These are phyloP conservation scores for Aureobasidium musti DNA, from an alignment of 2,329 filamentous ascomycete species.

Conservation along the genomic window DNA sequence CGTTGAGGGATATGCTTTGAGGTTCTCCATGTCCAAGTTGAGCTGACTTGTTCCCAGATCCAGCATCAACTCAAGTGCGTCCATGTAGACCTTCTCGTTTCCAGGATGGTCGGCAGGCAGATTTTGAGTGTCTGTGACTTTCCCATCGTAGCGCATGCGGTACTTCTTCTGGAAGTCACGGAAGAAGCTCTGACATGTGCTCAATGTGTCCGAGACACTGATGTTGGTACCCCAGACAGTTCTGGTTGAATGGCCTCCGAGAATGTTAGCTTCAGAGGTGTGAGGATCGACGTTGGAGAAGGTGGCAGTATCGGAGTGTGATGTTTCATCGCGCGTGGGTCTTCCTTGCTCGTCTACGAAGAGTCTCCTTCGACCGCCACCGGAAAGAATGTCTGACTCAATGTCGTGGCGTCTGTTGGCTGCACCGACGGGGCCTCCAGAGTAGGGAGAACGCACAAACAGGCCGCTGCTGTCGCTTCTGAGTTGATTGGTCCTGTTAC, in stretches of 20 bases:
- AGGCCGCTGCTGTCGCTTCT: slow-evolving; percentile 83
- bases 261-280: slow-evolving; percentile 85
- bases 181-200: slow-evolving; percentile 87
- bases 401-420: slow-evolving; percentile 80
- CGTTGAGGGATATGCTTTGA: slow-evolving; percentile 90
- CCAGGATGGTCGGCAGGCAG: slow-evolving; percentile 66
- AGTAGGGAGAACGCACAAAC: slow-evolving; percentile 69
- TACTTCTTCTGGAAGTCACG: slow-evolving; percentile 92
- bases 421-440: slow-evolving; percentile 55
- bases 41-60: slow-evolving; percentile 79
- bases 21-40: slow-evolving; percentile 83
- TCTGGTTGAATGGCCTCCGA: slow-evolving; percentile 78
- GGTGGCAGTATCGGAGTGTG: slow-evolving; percentile 59
- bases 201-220: slow-evolving; percentile 85
- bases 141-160: slow-evolving; percentile 85
- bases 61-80: slow-evolving; percentile 87
- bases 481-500: slow-evolving; percentile 67
- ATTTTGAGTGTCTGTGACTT: slow-evolving; percentile 70
- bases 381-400: slow-evolving; percentile 70
- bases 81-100: slow-evolving; percentile 78
- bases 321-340: slow-evolving; percentile 51
- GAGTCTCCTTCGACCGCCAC: slow-evolving; percentile 56
- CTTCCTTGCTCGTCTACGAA: slow-evolving; percentile 67
- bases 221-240: slow-evolving; percentile 98
- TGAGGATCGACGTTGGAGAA: slow-evolving; percentile 73